Conservation (phyloP, 208 protist genomes). For the Phytomonas francai region DNA sequence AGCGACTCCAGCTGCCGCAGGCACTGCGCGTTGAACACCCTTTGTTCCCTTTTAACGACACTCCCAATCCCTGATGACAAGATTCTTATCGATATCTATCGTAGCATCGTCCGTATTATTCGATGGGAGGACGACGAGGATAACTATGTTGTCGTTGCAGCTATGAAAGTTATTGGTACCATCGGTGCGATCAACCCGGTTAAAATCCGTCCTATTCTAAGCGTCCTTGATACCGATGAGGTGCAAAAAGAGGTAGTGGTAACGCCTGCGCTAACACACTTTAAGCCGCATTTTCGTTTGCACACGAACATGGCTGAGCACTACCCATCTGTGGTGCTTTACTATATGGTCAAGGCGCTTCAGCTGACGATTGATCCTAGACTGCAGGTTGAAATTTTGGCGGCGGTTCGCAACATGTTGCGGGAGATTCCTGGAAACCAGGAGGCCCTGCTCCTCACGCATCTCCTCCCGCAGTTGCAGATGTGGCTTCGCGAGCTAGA, state of each 20-base stretch:
- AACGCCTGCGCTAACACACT: conserved; percentile 64
- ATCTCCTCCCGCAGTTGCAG: conserved; percentile 77
- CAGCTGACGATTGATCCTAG: conserved; percentile 71
- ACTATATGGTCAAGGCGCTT: conserved; percentile 76
- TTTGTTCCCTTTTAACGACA: conserved; percentile 69
- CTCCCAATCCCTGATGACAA: conserved; percentile 42
- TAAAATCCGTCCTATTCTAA: conserved; percentile 58
- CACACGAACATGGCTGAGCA: conserved; percentile 60
- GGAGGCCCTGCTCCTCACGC: conserved; percentile 60
- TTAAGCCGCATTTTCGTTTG: conserved; percentile 66
- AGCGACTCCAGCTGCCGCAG: conserved; percentile 64
- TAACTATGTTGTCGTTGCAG: conserved; percentile 47
- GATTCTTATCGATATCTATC: conserved; percentile 54
- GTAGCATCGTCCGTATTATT: conserved; percentile 68
- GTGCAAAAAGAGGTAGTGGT: conserved; percentile 79
- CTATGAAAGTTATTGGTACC: conserved; percentile 67
- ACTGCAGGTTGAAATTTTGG: conserved; percentile 63
- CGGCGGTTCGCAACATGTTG: conserved; percentile 56
- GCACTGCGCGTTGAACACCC: conserved; percentile 57
- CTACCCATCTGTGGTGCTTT: conserved; percentile 75
- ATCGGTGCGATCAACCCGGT: conserved; percentile 80
- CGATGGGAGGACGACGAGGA: conserved; percentile 72
- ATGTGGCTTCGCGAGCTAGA: conserved; percentile 67
- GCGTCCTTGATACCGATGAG: conserved; percentile 59
- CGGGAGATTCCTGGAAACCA: conserved; percentile 58